These are phyloP conservation scores for Ogataea pilisensis DNA, from an alignment of 805 yeast genomes.

Conservation along the genomic window DNA sequence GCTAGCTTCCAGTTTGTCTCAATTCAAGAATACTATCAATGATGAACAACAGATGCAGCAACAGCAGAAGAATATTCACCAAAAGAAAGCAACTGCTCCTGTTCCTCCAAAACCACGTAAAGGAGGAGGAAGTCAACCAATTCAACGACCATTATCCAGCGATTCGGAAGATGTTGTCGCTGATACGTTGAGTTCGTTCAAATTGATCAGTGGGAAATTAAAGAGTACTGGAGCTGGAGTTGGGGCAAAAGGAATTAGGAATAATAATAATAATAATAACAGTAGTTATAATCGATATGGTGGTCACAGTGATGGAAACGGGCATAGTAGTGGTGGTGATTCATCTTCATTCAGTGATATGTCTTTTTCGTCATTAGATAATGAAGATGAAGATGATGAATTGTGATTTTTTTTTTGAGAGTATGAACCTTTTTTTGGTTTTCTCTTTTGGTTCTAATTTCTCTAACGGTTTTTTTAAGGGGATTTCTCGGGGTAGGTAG, in stretches of 20 bases:
- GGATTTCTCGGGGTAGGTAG: no score
- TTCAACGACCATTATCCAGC: neutral
- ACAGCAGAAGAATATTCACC: no score
- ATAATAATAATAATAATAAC: no score
- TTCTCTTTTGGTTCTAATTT: no score
- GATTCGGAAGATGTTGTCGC: slow-evolving; percentile 10
- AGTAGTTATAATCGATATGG: no score
- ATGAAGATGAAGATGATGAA: slow-evolving; percentile 5
- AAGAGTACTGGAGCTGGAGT: slow-evolving; percentile 1
- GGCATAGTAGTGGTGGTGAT: neutral
- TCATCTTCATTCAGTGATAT: neutral
- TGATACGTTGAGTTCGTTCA: slow-evolving; percentile 19
- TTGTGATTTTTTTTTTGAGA: slow-evolving; percentile 1
- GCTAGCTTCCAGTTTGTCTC: slow-evolving; percentile 16
- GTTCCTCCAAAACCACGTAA: slow-evolving; percentile 2
- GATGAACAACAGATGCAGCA: neutral
- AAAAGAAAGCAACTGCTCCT: neutral
- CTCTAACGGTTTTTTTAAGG: no score
- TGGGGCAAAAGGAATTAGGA: no score
- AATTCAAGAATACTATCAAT: slow-evolving; percentile 6
- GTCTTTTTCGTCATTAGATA: neutral
- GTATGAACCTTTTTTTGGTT: no score
- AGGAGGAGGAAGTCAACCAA: no score
- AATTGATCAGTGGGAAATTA: slow-evolving; percentile 15
- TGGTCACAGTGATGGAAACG: neutral